Percentiles rank a stretch among this genome's conserved stretches.
phyloP scores from a whole-genome alignment of 2,329 filamentous ascomycete species.

The Pseudogymnoascus verrucosus region DNA sequence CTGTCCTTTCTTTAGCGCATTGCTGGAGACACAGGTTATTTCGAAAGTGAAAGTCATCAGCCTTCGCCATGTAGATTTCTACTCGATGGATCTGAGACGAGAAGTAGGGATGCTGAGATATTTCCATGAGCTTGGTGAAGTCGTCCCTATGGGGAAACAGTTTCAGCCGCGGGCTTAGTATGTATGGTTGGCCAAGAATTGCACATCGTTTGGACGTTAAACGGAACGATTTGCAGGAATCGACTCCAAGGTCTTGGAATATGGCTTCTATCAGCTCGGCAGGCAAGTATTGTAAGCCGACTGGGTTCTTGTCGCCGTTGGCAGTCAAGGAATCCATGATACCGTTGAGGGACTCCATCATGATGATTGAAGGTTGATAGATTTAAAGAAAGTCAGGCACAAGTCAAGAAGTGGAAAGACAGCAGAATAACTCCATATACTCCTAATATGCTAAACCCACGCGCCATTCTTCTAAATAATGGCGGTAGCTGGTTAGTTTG shows the following conservation, averaged over 20 bases:
- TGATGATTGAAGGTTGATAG: not conserved
- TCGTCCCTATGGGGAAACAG: conserved; percentile 20
- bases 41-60: conserved; percentile 25
- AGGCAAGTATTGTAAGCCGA: conserved; percentile 14
- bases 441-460: not conserved
- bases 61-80: conserved; percentile 21
- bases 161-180: conserved; percentile 17
- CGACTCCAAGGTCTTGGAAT: conserved; percentile 14
- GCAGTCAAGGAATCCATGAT: not conserved
- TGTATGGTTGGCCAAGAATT: conserved; percentile 20
- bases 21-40: conserved; percentile 25
- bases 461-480: not conserved
- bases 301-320: not conserved
- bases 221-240: conserved; percentile 17
- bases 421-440: not conserved
- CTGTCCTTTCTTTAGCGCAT: conserved; percentile 21
- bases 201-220: conserved; percentile 19
- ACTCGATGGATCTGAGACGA: conserved; percentile 16
- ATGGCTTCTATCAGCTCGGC: conserved; percentile 19
- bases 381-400: not conserved
- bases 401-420: not conserved
- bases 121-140: conserved; percentile 16
- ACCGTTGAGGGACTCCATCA: not conserved
- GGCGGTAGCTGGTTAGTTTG: not conserved
- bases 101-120: conserved; percentile 21